These are phyloP conservation scores for Pseudocercospora macadamiae DNA, from an alignment of 2,329 filamentous ascomycete genomes.

Conservation along the genomic window DNA sequence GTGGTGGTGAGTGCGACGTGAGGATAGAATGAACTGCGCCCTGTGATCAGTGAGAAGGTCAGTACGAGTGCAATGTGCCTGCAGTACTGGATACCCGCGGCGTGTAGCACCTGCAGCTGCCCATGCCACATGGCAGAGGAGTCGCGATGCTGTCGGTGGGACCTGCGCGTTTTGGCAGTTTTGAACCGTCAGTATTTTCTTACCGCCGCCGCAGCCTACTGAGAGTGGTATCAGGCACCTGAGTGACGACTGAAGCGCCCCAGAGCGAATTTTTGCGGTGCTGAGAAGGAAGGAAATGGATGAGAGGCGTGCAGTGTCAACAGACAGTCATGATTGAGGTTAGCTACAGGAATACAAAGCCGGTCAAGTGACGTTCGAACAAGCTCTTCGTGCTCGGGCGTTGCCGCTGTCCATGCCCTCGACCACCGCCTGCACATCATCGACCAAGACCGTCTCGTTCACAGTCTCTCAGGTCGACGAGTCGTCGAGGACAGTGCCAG, in stretches of 20 bases:
- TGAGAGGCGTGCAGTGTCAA: not conserved
- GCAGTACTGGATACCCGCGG: not conserved
- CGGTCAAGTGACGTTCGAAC: not conserved
- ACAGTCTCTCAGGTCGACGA: not conserved
- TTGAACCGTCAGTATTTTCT: not conserved
- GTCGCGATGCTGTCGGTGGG: not conserved
- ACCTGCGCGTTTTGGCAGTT: not conserved
- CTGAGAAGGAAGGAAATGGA: not conserved
- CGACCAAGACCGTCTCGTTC: not conserved
- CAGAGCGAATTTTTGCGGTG: not conserved
- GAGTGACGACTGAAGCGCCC: not conserved
- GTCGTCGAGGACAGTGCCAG: not conserved
- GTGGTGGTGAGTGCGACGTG: too few relatives aligned
- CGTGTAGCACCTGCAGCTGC: not conserved
- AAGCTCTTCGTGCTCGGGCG: not conserved
- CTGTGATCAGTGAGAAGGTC: too few relatives aligned
- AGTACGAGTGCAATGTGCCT: not conserved
- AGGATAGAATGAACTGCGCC: too few relatives aligned
- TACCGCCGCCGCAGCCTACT: not conserved
- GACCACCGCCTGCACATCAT: too few relatives aligned
- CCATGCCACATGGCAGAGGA: not conserved
- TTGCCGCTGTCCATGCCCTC: not conserved
- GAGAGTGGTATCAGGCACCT: not conserved
- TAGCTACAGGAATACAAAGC: slow-evolving; percentile 1
- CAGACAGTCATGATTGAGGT: not conserved